A percentile compares a stretch with the other conserved stretches of the same genome.
phyloP scores from a whole-genome alignment of 176 grass and related monocot genomes.

The Triticum urartu region DNA sequence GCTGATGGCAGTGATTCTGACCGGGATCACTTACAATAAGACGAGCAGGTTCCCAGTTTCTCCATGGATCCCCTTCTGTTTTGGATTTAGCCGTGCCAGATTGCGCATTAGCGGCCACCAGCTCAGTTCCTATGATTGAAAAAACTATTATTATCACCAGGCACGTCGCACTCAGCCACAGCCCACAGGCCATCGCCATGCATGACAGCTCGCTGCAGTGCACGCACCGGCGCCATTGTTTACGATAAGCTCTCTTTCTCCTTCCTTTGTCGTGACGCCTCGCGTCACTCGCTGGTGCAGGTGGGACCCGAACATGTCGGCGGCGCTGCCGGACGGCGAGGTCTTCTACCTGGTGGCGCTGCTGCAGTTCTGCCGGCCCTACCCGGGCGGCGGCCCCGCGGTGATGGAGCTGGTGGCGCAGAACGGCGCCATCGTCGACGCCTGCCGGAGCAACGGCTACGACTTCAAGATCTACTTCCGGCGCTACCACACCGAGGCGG shows the following conservation, averaged over 20 bases:
- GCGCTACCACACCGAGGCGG: too few species aligned
- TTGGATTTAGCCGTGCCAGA: conserved; percentile 34
- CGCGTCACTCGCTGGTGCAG: too few species aligned
- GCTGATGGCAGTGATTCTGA: background rate
- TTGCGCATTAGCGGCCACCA: conserved; percentile 27
- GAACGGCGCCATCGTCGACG: too few species aligned
- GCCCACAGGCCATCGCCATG: background rate
- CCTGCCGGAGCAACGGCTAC: too few species aligned
- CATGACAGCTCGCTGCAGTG: background rate
- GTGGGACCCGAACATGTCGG: too few species aligned
- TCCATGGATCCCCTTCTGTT: conserved; percentile 13
- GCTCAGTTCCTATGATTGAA: conserved; percentile 17
- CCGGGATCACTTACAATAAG: background rate
- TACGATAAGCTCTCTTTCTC: background rate
- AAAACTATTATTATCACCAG: background rate
- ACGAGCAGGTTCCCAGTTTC: background rate
- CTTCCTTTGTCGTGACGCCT: background rate
- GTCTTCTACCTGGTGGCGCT: too few species aligned
- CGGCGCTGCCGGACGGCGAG: too few species aligned
- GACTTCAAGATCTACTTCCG: too few species aligned
- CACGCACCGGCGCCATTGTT: background rate
- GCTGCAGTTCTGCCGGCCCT: too few species aligned
- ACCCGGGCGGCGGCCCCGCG: too few species aligned
- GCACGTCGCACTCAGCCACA: background rate
- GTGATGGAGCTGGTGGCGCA: too few species aligned